Conservation (phyloP, 768 basidiomycete genomes). For the Podaxis pistillaris region DNA sequence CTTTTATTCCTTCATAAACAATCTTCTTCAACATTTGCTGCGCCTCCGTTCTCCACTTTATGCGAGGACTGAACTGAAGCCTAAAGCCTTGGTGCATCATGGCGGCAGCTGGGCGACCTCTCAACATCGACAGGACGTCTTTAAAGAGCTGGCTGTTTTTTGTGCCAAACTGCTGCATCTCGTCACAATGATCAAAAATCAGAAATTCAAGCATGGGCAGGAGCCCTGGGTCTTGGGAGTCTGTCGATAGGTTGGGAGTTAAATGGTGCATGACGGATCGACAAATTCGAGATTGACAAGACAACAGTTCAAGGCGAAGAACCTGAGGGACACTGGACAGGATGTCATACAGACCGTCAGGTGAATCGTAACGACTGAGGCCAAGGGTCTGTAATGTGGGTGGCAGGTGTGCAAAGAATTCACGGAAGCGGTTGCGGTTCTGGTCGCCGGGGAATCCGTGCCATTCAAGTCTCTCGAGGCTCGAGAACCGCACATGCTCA, state of each 20-base stretch:
- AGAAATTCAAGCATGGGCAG: background rate
- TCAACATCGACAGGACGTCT: background rate
- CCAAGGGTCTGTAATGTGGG: background rate
- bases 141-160: background rate
- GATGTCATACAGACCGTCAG: slow-evolving; percentile 1
- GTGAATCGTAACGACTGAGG: background rate
- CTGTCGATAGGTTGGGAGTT: background rate
- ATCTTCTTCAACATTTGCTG: background rate
- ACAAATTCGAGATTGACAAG: background rate
- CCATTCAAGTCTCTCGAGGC: background rate
- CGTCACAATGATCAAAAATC: background rate
- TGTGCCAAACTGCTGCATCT: slow-evolving; percentile 6
- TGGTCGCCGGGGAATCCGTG: slow-evolving; percentile 8
- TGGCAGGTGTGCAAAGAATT: background rate
- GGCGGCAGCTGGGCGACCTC: background rate
- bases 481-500: slow-evolving; percentile 2
- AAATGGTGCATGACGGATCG: background rate
- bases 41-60: background rate
- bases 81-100: background rate
- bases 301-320: background rate
- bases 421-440: slow-evolving; percentile 2
- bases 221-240: background rate
- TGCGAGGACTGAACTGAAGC: background rate
- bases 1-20: background rate
- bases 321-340: background rate